A percentile compares a stretch with the other conserved stretches of the same genome.
Evolutionary conservation across 495 filamentous ascomycete genomes (phyloP).

Genomic region (Parathielavia appendiculata): DNA sequence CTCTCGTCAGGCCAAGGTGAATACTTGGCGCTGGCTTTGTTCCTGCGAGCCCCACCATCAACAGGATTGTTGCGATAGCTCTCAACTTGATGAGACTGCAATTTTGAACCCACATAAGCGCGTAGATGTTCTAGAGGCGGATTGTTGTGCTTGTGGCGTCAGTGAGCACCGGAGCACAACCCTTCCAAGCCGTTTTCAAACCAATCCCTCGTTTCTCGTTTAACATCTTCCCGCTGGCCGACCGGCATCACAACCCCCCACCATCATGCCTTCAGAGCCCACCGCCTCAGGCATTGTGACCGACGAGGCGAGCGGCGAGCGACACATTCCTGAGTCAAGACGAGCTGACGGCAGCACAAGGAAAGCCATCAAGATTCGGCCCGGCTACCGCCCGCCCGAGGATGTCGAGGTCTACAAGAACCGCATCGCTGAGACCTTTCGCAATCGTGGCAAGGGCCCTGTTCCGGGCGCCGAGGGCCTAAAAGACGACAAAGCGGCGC

Average conservation of each 20-base stretch:
- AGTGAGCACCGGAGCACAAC: neutral
- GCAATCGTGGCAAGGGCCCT: conserved; percentile 65
- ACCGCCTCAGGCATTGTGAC: conserved; percentile 70
- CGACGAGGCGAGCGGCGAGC: conserved; percentile 65
- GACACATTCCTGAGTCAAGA: conserved; percentile 79
- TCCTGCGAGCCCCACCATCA: conserved; percentile 3
- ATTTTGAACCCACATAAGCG: neutral
- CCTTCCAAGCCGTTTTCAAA: neutral
- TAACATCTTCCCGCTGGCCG: no score
- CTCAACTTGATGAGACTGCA: neutral
- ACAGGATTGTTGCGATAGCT: neutral
- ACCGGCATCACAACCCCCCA: neutral
- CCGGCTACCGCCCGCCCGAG: conserved; percentile 91
- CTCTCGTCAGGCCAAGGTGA: conserved; percentile 23
- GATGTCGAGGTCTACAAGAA: conserved; percentile 97
- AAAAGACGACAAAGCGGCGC: conserved; percentile 48
- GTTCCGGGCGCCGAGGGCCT: conserved; percentile 74
- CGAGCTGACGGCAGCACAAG: conserved; percentile 83
- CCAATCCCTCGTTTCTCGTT: neutral
- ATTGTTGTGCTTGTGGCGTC: no score
- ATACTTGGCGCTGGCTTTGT: conserved; percentile 9
- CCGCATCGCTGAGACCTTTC: conserved; percentile 78
- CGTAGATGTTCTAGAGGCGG: neutral
- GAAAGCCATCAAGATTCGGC: conserved; percentile 86
- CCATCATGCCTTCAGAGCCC: conserved; percentile 45